Conservation (phyloP, 306 rosid species). For the Quercus berberidifolia region DNA sequence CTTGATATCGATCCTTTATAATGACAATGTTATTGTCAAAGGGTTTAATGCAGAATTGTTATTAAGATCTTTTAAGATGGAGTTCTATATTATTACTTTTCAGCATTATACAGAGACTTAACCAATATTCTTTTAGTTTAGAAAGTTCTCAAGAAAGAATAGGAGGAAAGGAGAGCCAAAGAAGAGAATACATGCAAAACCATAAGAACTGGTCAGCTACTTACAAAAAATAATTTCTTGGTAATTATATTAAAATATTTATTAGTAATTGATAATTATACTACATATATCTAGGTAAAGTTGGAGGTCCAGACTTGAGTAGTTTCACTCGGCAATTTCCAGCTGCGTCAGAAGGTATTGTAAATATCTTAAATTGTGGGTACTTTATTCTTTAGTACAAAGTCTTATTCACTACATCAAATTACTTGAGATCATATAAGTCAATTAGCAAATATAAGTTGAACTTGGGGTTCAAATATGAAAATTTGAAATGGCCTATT, state of each 20-base stretch:
- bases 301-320: constrained; percentile 69
- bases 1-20: not conserved
- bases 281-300: constrained; percentile 40
- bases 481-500: too few species aligned
- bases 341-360: constrained; percentile 59
- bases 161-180: constrained; percentile 68
- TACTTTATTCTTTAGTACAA: too few species aligned
- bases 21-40: not conserved
- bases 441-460: too few species aligned
- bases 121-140: constrained; percentile 8
- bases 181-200: constrained; percentile 52
- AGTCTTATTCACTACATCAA: too few species aligned
- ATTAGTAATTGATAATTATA: constrained; percentile 15
- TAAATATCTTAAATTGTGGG: too few species aligned
- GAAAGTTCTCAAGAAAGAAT: constrained; percentile 83
- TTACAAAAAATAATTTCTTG: constrained; percentile 3
- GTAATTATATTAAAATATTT: constrained; percentile 4
- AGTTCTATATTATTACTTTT: not conserved
- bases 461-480: too few species aligned
- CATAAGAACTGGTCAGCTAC: constrained; percentile 48
- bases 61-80: constrained; percentile 1
- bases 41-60: not conserved
- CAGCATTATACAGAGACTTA: constrained; percentile 17
- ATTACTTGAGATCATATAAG: too few species aligned
- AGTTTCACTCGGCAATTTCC: constrained; percentile 80